These are phyloP conservation scores for Lichtheimia ramosa DNA, from an alignment of 371 early-diverging fungal species.

Conservation along the genomic window DNA sequence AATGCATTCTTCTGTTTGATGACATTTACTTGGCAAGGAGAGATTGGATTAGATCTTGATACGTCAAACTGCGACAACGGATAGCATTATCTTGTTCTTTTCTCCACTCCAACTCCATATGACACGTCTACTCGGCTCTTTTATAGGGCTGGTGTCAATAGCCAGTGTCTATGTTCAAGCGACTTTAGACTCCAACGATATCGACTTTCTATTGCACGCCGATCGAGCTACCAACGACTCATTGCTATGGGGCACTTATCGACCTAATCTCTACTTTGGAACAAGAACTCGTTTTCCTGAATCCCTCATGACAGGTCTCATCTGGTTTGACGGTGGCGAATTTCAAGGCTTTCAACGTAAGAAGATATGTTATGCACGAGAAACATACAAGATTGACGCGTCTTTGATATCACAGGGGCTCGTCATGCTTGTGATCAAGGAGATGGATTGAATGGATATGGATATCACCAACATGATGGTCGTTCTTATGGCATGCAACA, in stretches of 20 bases:
- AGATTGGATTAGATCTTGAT: too few relatives aligned
- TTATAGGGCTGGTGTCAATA: neutral
- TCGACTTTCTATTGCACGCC: slow-evolving; percentile 8
- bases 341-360: slow-evolving; percentile 57
- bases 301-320: slow-evolving; percentile 84
- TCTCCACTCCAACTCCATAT: neutral
- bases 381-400: neutral
- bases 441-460: slow-evolving; percentile 78
- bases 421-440: slow-evolving; percentile 90
- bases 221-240: slow-evolving; percentile 34
- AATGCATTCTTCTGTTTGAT: too few relatives aligned
- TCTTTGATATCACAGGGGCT: slow-evolving; percentile 49
- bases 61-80: too few relatives aligned
- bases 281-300: slow-evolving; percentile 78
- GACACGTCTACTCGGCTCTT: neutral
- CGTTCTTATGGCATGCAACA: slow-evolving; percentile 76
- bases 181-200: slow-evolving; percentile 9
- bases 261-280: slow-evolving; percentile 96
- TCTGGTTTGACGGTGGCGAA: slow-evolving; percentile 86
- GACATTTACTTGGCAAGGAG: too few relatives aligned
- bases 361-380: neutral
- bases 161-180: neutral
- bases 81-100: too few relatives aligned
- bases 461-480: slow-evolving; percentile 90
- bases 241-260: slow-evolving; percentile 89